Evolutionary conservation across 805 yeast genomes (phyloP), one percentile per base, ranked within the genome.

Genomic region (Candida xiaguanensis): DNA sequence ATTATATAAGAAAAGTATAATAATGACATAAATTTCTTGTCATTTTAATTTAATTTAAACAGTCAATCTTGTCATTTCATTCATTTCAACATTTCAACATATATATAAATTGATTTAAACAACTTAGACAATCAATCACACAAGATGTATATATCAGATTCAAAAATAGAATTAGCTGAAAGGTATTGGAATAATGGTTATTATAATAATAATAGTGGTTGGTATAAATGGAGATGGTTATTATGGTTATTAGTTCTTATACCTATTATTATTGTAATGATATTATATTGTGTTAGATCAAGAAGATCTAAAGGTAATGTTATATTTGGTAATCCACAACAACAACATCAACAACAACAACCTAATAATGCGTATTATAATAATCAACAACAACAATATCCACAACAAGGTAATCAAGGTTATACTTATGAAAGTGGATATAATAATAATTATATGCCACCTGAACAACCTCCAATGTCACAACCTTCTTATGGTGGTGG

Each of bases 151-250:
- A 22, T 38, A 11, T 11, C 36, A 15, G 36, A 38, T 13, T 9
- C 19, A 17, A 14, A 24, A 4, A 4, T 16, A 3, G 31, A 31
- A 3, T 15, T 38, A n/a, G 25, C 13, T n/a, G 17, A 38, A 28
- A 31, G 41, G 27, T 14, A n/a, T 7, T 22, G 15, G 18, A 14
- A n/a, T 3, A 16, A 24, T n/a, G 20, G 22, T 16, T 33, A 33
- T 16, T 5, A 22, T 18, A 28, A 27, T 16, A 37, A 37, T n/a
- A n/a, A n/a, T 14, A 30, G 40, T 16, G 20, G 22, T 4, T 38
- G 41, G 41, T 25, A 18, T 16, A 19, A 25, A 22, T 20, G 22
- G 17, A 31, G 41, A 22, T 38, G 41, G 41, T 25, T 38, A 15
- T 22, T 38, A 11, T 38, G 41, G 41, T 31, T 38, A n/a, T 3